These are phyloP conservation scores for Fragaria nilgerrensis DNA, from an alignment of 306 rosid species.

Conservation along the genomic window DNA sequence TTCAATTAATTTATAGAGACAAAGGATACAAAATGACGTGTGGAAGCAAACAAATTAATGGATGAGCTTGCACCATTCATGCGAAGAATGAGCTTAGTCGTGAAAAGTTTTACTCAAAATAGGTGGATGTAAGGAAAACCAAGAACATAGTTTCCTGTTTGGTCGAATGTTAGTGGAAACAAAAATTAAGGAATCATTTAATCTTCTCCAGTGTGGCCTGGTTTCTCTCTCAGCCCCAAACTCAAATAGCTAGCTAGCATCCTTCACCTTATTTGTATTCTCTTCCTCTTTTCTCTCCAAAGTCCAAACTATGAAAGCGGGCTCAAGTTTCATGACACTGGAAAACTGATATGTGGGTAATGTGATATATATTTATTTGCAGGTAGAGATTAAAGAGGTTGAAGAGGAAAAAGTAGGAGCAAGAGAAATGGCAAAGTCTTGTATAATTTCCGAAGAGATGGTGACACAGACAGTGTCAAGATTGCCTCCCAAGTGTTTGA, in stretches of 20 bases:
- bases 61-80: not conserved
- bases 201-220: too few species aligned
- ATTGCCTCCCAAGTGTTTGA: constrained; percentile 8
- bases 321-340: too few species aligned
- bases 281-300: too few species aligned
- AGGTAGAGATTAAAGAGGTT: not conserved
- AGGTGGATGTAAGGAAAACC: not conserved
- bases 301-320: too few species aligned
- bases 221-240: too few species aligned
- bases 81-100: not conserved
- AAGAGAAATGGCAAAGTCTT: not conserved
- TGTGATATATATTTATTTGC: too few species aligned
- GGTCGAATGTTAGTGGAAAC: not conserved
- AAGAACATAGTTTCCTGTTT: not conserved
- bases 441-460: not conserved
- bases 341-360: too few species aligned
- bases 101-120: not conserved
- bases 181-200: not conserved
- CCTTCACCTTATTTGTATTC: too few species aligned
- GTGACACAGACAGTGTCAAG: not conserved
- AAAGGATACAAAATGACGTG: not conserved
- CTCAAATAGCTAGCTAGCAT: too few species aligned
- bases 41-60: not conserved
- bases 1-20: not conserved
- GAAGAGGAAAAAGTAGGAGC: not conserved